Evolutionary conservation across 1,139 yeast species (phyloP).

Genomic region (Spencermartinsiella ligniputridi): DNA sequence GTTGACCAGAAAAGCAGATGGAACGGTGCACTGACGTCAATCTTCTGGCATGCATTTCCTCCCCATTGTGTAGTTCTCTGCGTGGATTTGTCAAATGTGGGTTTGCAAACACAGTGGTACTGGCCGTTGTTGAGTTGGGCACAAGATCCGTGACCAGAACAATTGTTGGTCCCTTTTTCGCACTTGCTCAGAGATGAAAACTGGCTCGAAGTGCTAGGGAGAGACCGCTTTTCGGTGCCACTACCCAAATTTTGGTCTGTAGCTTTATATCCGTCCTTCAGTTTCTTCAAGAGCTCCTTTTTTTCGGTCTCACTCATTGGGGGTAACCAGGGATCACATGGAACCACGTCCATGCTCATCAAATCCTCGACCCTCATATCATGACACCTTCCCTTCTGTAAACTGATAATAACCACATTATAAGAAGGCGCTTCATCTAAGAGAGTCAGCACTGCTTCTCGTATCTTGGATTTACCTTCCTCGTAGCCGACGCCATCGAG

Average conservation of each 20-base stretch:
- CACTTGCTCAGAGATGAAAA: constrained; percentile 47
- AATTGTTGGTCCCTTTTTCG: constrained; percentile 47
- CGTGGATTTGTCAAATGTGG: constrained; percentile 45
- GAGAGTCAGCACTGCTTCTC: constrained; percentile 8
- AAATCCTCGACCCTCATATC: neutral
- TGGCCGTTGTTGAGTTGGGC: constrained; percentile 32
- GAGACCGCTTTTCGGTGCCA: neutral
- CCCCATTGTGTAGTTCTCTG: constrained; percentile 59
- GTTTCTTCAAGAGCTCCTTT: neutral
- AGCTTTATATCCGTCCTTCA: neutral
- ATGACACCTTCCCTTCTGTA: constrained; percentile 21
- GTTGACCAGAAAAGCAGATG: constrained; percentile 66
- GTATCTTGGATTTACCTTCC: constrained; percentile 8
- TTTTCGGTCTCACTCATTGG: neutral
- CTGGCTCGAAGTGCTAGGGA: neutral
- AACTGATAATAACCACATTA: constrained; percentile 20
- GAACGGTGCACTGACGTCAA: constrained; percentile 60
- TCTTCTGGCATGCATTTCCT: constrained; percentile 62
- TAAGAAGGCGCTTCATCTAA: constrained; percentile 9
- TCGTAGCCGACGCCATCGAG: constrained; percentile 11
- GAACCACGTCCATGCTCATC: too few relatives aligned
- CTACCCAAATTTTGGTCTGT: neutral
- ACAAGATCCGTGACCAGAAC: constrained; percentile 65
- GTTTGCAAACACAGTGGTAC: constrained; percentile 56
- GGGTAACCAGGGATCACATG: neutral